Conservation (phyloP, 78 protist species). For the Dictyostelium intermedium region DNA sequence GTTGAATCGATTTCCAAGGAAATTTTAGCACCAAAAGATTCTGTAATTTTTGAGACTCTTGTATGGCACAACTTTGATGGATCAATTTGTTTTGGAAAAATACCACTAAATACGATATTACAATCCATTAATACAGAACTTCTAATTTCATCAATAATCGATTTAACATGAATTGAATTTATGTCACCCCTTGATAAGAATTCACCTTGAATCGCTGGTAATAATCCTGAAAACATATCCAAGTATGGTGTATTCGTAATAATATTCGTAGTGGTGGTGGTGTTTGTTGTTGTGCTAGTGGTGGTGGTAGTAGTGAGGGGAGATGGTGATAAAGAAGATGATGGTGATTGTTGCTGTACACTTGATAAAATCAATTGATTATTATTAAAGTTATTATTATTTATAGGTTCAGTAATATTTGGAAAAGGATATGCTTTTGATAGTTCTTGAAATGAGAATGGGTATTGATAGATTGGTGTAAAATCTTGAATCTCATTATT, state of each 20-base stretch:
- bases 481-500: conserved; percentile 10
- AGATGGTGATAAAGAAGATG: neutral
- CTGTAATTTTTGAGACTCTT: conserved; percentile 31
- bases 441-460: conserved; percentile 71
- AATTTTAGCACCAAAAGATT: conserved; percentile 72
- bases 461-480: conserved; percentile 35
- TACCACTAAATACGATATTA: conserved; percentile 68
- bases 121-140: conserved; percentile 42
- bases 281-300: neutral
- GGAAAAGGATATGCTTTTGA: conserved; percentile 43
- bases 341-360: neutral
- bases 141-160: conserved; percentile 4
- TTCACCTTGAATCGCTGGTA: conserved; percentile 19
- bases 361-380: neutral
- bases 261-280: neutral
- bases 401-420: neutral
- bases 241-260: conserved; percentile 6
- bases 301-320: neutral
- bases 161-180: neutral
- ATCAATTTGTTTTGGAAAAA: conserved; percentile 71
- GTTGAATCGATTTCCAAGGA: conserved; percentile 32
- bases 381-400: conserved; percentile 9
- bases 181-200: neutral
- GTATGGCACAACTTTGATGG: conserved; percentile 19
- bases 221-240: conserved; percentile 39